Evolutionary conservation across 345 rosid species (phyloP).

Genomic region (Chamaenerion angustifolium): DNA sequence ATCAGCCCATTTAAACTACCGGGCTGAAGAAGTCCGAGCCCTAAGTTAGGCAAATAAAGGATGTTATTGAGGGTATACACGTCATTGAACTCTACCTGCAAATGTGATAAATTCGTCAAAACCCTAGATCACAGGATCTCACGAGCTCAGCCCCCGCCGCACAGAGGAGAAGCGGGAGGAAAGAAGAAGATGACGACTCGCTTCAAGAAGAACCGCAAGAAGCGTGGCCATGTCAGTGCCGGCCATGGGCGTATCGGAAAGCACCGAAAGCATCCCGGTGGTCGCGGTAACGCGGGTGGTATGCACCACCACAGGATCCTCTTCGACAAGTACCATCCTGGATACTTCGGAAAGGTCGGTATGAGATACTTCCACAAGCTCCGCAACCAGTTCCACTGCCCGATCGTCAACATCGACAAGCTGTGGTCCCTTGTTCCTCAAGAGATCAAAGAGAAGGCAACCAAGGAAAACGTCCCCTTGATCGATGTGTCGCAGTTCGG

Average conservation of each 20-base stretch:
- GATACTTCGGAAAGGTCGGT: slow-evolving; percentile 41
- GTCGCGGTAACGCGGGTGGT: slow-evolving; percentile 46
- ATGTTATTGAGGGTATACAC: too few species aligned
- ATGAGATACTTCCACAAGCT: slow-evolving; percentile 54
- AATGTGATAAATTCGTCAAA: neutral
- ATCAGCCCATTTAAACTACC: too few species aligned
- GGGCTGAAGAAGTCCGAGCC: too few species aligned
- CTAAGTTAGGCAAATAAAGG: too few species aligned
- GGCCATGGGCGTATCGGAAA: slow-evolving; percentile 62
- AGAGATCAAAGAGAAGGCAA: slow-evolving; percentile 36
- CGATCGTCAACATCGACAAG: slow-evolving; percentile 53
- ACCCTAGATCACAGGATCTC: slow-evolving; percentile 3
- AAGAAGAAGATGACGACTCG: slow-evolving; percentile 19
- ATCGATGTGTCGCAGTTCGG: slow-evolving; percentile 50
- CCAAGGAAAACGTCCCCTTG: slow-evolving; percentile 37
- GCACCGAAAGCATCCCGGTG: slow-evolving; percentile 61
- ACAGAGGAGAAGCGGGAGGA: neutral
- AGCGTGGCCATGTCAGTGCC: slow-evolving; percentile 63
- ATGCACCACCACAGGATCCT: slow-evolving; percentile 65
- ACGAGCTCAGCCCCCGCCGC: neutral
- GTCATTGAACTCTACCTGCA: too few species aligned
- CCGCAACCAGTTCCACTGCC: slow-evolving; percentile 48
- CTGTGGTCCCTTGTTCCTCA: slow-evolving; percentile 51
- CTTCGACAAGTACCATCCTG: slow-evolving; percentile 65
- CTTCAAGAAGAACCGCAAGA: slow-evolving; percentile 42